Evolutionary conservation across 352 stramenopile species (phyloP).

Genomic region (Phytophthora capsici): DNA sequence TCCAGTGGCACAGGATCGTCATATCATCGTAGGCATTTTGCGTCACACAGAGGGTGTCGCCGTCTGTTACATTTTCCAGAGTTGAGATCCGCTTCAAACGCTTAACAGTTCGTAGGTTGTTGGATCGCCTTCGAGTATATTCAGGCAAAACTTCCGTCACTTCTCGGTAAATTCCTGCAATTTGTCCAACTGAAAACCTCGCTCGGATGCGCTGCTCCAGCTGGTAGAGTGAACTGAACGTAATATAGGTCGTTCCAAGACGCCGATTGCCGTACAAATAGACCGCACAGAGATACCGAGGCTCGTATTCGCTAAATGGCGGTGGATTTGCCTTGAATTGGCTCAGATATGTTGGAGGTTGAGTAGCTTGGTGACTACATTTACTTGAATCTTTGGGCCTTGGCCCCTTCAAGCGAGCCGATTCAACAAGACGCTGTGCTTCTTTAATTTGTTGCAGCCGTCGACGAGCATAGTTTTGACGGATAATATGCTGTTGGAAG

Average conservation of each 20-base stretch:
- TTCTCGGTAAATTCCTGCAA: conserved; percentile 65
- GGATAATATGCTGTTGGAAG: conserved; percentile 60
- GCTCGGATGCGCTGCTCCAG: conserved; percentile 42
- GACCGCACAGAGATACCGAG: conserved; percentile 53
- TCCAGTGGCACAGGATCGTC: conserved; percentile 70
- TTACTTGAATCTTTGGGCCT: conserved; percentile 4
- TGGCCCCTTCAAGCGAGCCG: conserved; percentile 32
- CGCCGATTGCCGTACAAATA: conserved; percentile 52
- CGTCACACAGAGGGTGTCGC: conserved; percentile 66
- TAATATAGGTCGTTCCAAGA: conserved; percentile 57
- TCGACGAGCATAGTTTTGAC: conserved; percentile 52
- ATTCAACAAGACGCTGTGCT: conserved; percentile 27
- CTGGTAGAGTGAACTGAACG: conserved; percentile 50
- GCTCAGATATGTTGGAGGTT: conserved; percentile 33
- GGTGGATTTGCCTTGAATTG: conserved; percentile 31
- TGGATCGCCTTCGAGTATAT: not conserved
- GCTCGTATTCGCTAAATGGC: conserved; percentile 4
- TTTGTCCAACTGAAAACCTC: conserved; percentile 31
- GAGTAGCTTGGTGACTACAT: not conserved
- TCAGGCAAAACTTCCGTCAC: conserved; percentile 14
- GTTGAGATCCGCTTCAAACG: conserved; percentile 45
- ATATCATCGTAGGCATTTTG: conserved; percentile 74
- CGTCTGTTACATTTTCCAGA: conserved; percentile 53
- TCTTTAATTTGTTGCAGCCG: conserved; percentile 30
- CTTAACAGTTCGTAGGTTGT: conserved; percentile 9